Conservation (phyloP, 805 yeast genomes). For the Lipomyces lipofer region DNA sequence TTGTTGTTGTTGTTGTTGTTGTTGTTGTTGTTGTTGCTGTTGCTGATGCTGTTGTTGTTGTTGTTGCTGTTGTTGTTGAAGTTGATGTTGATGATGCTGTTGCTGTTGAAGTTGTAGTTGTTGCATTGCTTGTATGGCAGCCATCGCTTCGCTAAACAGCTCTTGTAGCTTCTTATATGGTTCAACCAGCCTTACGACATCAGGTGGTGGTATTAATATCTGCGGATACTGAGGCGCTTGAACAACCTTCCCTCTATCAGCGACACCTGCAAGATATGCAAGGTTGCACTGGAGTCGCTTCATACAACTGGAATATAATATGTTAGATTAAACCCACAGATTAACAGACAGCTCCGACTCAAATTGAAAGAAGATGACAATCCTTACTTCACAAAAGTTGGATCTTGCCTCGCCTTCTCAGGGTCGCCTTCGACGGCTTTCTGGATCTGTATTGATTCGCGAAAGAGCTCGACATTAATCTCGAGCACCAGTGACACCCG, state of each 20-base stretch:
- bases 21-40: slow-evolving; percentile 24
- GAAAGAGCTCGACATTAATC: slow-evolving; percentile 38
- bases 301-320: slow-evolving; percentile 37
- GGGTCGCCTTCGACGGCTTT: slow-evolving; percentile 13
- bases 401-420: slow-evolving; percentile 27
- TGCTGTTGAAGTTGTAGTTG: slow-evolving; percentile 31
- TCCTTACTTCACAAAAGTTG: slow-evolving; percentile 27
- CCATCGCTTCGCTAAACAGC: slow-evolving; percentile 36
- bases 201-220: slow-evolving; percentile 37
- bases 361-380: neutral
- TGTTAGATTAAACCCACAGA: too few relatives aligned
- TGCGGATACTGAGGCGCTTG: slow-evolving; percentile 36
- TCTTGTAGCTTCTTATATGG: slow-evolving; percentile 39
- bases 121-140: slow-evolving; percentile 29
- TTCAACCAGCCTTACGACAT: slow-evolving; percentile 37
- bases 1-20: slow-evolving; percentile 1
- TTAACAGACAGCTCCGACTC: neutral
- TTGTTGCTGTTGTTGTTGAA: slow-evolving; percentile 25
- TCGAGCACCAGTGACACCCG: slow-evolving; percentile 38
- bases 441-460: slow-evolving; percentile 30
- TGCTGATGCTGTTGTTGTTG: slow-evolving; percentile 32
- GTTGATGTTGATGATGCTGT: slow-evolving; percentile 33
- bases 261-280: slow-evolving; percentile 39
- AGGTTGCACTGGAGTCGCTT: slow-evolving; percentile 41
- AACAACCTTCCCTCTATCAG: slow-evolving; percentile 33